phyloP scores from a whole-genome alignment of 768 basidiomycete genomes.

The Infundibulicybe gibba region DNA sequence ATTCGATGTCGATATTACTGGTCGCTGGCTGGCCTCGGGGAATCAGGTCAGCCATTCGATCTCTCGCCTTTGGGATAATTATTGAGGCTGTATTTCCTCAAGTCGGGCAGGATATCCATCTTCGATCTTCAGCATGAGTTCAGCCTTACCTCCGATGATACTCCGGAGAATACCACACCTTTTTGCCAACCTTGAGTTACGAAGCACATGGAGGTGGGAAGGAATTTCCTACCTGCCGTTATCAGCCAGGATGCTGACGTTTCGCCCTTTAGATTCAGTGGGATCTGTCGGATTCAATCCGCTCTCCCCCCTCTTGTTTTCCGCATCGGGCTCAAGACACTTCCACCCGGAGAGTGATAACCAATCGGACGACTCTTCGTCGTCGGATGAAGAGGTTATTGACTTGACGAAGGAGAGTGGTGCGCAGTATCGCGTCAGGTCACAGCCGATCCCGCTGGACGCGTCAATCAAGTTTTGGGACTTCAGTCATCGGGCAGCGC shows the following conservation, averaged over 20 bases:
- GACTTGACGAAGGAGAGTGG: too few relatives aligned
- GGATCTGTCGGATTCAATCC: slow-evolving; percentile 78
- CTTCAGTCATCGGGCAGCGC: slow-evolving; percentile 6
- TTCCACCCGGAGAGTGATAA: slow-evolving; percentile 31
- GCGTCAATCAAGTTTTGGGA: slow-evolving; percentile 30
- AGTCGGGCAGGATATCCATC: too few relatives aligned
- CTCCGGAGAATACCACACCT: slow-evolving; percentile 6
- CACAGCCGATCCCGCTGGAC: slow-evolving; percentile 26
- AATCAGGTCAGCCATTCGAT: slow-evolving; percentile 52
- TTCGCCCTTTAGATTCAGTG: slow-evolving; percentile 66
- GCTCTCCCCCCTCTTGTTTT: slow-evolving; percentile 48
- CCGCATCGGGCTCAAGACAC: slow-evolving; percentile 78
- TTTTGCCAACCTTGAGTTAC: slow-evolving; percentile 32
- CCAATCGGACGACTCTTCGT: slow-evolving; percentile 19
- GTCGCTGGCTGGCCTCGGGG: slow-evolving; percentile 61
- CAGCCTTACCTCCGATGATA: slow-evolving; percentile 6
- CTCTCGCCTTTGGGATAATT: not conserved
- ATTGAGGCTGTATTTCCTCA: not conserved
- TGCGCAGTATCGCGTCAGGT: slow-evolving; percentile 5
- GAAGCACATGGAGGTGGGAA: slow-evolving; percentile 58
- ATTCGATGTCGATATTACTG: slow-evolving; percentile 74
- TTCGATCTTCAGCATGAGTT: not conserved
- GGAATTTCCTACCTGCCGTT: too few relatives aligned
- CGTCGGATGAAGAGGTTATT: slow-evolving; percentile 8
- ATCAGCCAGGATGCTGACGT: too few relatives aligned